A percentile compares a stretch with the other conserved stretches of the same genome.
Evolutionary conservation across 371 early-diverging fungal genomes (phyloP).

Genomic region (Mortierella sp.): DNA sequence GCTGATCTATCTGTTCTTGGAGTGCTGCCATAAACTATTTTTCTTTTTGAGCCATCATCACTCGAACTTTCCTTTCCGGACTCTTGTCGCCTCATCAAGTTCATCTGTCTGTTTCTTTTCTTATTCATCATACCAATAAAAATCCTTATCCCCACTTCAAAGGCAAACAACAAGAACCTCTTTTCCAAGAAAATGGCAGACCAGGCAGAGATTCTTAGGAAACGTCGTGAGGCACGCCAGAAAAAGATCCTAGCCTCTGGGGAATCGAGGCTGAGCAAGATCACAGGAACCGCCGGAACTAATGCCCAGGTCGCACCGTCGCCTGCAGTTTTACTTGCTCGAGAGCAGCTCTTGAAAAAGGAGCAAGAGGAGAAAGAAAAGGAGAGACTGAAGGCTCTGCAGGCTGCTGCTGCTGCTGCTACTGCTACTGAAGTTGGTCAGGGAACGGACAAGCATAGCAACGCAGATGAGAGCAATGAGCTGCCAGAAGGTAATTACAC

Average conservation of each 20-base stretch:
- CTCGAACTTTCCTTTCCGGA: no score
- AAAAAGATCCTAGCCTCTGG: slow-evolving; percentile 69
- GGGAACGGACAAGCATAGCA: not conserved
- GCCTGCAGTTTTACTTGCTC: slow-evolving; percentile 40
- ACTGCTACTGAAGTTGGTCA: not conserved
- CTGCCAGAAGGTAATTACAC: not conserved
- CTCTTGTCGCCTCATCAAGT: no score
- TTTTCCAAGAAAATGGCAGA: slow-evolving; percentile 47
- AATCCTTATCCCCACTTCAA: no score
- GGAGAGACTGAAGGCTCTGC: slow-evolving; percentile 15
- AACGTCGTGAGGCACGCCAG: slow-evolving; percentile 68
- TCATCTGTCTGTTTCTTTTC: no score
- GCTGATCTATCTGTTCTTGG: no score
- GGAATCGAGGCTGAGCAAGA: slow-evolving; percentile 64
- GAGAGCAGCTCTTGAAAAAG: slow-evolving; percentile 42
- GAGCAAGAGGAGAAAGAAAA: slow-evolving; percentile 54
- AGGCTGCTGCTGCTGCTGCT: slow-evolving; percentile 8
- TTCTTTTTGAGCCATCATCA: no score
- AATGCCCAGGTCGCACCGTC: slow-evolving; percentile 43
- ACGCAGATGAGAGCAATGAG: slow-evolving; percentile 10
- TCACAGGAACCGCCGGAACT: slow-evolving; percentile 62
- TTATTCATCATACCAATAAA: no score
- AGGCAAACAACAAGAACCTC: no score
- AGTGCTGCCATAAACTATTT: no score
- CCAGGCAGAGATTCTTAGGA: slow-evolving; percentile 63